Percentiles rank a stretch among this genome's conserved stretches.
Evolutionary conservation across 805 yeast species (phyloP).

Genomic region (Yarrowia yakushimensis): DNA sequence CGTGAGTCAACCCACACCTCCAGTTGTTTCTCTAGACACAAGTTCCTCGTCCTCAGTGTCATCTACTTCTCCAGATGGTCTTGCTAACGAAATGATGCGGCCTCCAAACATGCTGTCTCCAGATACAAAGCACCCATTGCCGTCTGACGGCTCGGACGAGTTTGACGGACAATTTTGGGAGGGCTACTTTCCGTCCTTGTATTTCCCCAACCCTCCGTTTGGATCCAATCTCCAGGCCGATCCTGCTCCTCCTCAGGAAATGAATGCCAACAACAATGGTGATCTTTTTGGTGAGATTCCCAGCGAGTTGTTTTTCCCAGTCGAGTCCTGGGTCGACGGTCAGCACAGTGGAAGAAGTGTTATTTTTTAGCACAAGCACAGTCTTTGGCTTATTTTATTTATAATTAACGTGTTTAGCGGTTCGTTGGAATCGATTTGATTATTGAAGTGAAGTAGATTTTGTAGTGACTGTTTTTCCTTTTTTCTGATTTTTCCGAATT

Average conservation of each 20-base stretch:
- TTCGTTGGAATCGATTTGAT: no score
- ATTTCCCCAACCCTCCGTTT: conserved; percentile 5
- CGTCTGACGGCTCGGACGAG: conserved; percentile 12
- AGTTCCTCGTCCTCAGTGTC: background rate
- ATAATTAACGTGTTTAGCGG: background rate
- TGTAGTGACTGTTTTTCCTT: no score
- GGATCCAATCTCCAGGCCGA: background rate
- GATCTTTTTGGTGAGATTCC: conserved; percentile 18
- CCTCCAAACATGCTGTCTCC: conserved; percentile 11
- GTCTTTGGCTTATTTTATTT: background rate
- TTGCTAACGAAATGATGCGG: conserved; percentile 4
- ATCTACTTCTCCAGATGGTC: background rate
- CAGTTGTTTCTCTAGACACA: background rate
- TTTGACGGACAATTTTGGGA: conserved; percentile 22
- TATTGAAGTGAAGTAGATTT: no score
- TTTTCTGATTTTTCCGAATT: no score
- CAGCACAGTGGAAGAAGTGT: conserved; percentile 9
- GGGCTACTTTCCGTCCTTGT: conserved; percentile 23
- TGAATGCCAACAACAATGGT: background rate
- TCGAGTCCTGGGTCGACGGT: conserved; percentile 15
- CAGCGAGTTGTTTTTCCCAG: conserved; percentile 14
- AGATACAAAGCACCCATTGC: background rate
- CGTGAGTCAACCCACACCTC: background rate
- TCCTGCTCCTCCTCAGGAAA: background rate
- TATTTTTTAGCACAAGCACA: background rate